These are phyloP conservation scores for Gyrodon lividus DNA, from an alignment of 768 basidiomycete species.

Conservation along the genomic window DNA sequence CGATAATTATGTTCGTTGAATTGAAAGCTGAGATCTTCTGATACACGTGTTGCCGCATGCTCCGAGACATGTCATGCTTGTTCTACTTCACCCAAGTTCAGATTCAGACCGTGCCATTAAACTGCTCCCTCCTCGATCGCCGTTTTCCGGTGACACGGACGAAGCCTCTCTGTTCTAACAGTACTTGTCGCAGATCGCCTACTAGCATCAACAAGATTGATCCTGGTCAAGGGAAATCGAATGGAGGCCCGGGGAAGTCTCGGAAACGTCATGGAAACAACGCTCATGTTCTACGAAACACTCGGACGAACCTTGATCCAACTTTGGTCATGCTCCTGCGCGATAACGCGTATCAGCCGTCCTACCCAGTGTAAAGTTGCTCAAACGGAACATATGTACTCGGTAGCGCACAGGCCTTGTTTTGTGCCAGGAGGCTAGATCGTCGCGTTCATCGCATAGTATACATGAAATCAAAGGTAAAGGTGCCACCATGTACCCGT, in stretches of 20 bases:
- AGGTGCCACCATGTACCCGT: background rate
- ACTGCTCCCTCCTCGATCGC: constrained; percentile 13
- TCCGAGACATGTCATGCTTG: background rate
- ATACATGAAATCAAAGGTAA: no score
- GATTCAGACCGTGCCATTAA: no score
- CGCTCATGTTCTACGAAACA: background rate
- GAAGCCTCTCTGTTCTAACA: constrained; percentile 24
- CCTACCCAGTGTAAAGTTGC: no score
- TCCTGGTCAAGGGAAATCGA: constrained; percentile 11
- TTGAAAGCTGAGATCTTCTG: background rate
- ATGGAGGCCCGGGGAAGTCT: no score
- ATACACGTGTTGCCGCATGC: background rate
- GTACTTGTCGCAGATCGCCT: constrained; percentile 22
- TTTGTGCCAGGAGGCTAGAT: constrained; percentile 4
- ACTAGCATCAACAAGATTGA: constrained; percentile 27
- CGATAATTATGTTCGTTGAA: background rate
- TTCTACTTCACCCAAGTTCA: no score
- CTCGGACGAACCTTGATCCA: background rate
- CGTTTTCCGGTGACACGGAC: constrained; percentile 20
- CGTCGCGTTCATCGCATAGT: constrained; percentile 1
- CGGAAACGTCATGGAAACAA: background rate
- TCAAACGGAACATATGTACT: background rate
- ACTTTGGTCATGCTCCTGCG: constrained; percentile 3
- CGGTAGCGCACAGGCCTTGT: constrained; percentile 6
- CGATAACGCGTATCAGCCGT: constrained; percentile 26